Base-by-base conservation (phyloP, 495 filamentous ascomycete genomes). In the Friedmanniomyces endolithicus region DNA sequence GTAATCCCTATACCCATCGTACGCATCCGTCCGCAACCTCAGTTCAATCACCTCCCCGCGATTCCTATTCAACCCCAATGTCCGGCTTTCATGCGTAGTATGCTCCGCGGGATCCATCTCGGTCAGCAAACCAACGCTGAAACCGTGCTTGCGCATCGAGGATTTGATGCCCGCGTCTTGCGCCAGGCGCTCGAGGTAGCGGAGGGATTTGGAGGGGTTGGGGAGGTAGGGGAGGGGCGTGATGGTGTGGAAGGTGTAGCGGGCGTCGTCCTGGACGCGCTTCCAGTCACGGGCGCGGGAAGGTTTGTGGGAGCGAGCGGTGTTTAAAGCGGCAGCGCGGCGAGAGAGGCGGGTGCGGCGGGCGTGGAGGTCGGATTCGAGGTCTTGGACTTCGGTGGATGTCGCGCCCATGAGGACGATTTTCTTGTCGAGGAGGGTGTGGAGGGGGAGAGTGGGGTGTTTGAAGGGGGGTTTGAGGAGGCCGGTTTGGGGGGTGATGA, bases 1-100 rank as follows among this genome's bases (percentile, higher is more conserved):
- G 64, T 97, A 98, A 65, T 96, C 86, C 17, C 92, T 69, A 60
- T 90, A 98, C 6, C 92, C 92, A 67, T 95, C 90, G 67, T 90
- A 90, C 14, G 86, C 88, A 69, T 98, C 92, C 6, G 92, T 96
- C 14, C 92, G 76, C 35, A 98, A 68, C 0, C 92, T 73, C 48
- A 98, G 70, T 78, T 96, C 92, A 54, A 98, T 95, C 0, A 89
- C 84, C 71, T 95, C 83, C 51, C 92, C 92, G 8, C 74, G 70
- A 64, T 96, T 95, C 12, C 88, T 74, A 64, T 98, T 98, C 31
- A 96, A 70, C 0, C 92, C 92, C 2, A 97, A 71, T 33, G 85
- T 94, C 40, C 87, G 81, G 44, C 80, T 82, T 60, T 89, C 82
- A 65, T 81, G 80, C 16, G 79, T 85, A 2, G 90, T 95, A 66